Conservation (phyloP, 495 filamentous ascomycete species). For the Podospora anserina region DNA sequence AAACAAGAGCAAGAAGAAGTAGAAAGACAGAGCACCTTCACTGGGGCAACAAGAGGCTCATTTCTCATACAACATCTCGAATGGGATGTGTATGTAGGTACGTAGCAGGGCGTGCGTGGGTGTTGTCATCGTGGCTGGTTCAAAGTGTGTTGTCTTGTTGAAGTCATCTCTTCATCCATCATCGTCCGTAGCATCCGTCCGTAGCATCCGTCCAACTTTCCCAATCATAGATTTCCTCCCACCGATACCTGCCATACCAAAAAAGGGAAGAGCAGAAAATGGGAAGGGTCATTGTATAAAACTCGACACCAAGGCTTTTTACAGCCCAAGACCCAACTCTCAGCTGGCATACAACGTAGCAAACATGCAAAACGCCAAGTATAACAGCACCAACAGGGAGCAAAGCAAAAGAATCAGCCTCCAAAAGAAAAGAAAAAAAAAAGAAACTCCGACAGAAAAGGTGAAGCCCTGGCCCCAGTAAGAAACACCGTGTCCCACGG, state of each 20-base stretch:
- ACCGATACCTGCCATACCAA: conserved; percentile 11
- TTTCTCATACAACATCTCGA: background rate
- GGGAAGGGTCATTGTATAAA: background rate
- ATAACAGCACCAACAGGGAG: conserved; percentile 13
- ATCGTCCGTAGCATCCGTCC: conserved; percentile 9
- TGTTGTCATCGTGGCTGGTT: background rate
- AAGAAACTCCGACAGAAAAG: background rate
- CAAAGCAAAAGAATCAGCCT: background rate
- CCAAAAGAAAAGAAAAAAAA: background rate
- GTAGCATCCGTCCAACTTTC: conserved; percentile 5
- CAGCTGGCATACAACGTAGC: background rate
- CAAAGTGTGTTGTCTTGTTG: conserved; percentile 4
- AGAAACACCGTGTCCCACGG: background rate
- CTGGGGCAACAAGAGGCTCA: background rate
- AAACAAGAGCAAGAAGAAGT: background rate
- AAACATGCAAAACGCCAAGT: conserved; percentile 7
- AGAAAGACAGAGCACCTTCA: conserved; percentile 4
- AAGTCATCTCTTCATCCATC: conserved; percentile 25
- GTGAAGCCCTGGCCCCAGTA: background rate
- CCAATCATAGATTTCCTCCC: conserved; percentile 5
- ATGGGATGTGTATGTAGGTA: background rate
- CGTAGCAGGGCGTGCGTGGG: background rate
- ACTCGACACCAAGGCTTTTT: background rate
- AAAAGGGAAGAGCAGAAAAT: conserved; percentile 13
- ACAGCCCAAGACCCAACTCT: background rate